A percentile compares a stretch with the other conserved stretches of the same genome.
Conservation (phyloP, 2,329 filamentous ascomycete species). For the Fusarium neocosmosporiellum region DNA sequence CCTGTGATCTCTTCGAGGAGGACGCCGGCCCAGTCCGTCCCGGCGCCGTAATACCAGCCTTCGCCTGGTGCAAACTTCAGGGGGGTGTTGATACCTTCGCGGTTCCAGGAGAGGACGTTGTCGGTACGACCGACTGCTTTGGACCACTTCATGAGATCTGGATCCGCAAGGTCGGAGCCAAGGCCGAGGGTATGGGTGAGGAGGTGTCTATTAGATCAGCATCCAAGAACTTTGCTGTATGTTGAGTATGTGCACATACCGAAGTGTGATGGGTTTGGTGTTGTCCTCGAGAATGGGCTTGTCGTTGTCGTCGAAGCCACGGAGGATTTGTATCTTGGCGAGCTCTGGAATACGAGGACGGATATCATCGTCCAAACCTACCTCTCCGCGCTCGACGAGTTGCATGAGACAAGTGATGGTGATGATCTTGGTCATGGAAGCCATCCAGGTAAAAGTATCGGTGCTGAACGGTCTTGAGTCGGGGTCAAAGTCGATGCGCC, state of each 20-base stretch:
- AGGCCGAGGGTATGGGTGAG: slow-evolving; percentile 63
- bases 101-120: slow-evolving; percentile 47
- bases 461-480: slow-evolving; percentile 46
- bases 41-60: slow-evolving; percentile 61
- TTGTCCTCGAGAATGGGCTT: slow-evolving; percentile 53
- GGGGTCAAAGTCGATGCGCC: slow-evolving; percentile 47
- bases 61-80: slow-evolving; percentile 58
- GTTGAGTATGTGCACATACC: slow-evolving; percentile 35
- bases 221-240: no score
- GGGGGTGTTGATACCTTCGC: slow-evolving; percentile 55
- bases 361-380: slow-evolving; percentile 53
- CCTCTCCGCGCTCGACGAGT: slow-evolving; percentile 50
- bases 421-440: slow-evolving; percentile 58
- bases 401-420: slow-evolving; percentile 53
- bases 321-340: slow-evolving; percentile 48
- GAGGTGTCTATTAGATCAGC: slow-evolving; percentile 47
- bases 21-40: slow-evolving; percentile 60
- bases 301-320: slow-evolving; percentile 50
- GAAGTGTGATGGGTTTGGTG: slow-evolving; percentile 51
- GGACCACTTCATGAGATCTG: slow-evolving; percentile 55
- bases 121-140: slow-evolving; percentile 46
- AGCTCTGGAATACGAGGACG: slow-evolving; percentile 50
- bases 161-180: slow-evolving; percentile 55
- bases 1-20: slow-evolving; percentile 55
- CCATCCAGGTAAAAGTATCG: slow-evolving; percentile 51